These are phyloP conservation scores for Adansonia madagascariensis DNA, from an alignment of 441 rosid species.

Conservation along the genomic window DNA sequence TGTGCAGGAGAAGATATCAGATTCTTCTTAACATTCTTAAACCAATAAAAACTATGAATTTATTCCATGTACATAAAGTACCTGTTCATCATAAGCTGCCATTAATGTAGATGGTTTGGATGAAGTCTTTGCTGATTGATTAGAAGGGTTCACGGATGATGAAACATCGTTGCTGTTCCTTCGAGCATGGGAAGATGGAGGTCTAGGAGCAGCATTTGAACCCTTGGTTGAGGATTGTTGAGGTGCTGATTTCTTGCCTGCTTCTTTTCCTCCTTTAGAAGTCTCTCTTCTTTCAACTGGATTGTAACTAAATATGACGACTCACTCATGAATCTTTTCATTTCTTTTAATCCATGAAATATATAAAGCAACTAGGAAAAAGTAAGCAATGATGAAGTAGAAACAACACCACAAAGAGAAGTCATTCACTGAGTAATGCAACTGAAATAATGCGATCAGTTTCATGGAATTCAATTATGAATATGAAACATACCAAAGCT, in stretches of 20 bases:
- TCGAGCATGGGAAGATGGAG: slow-evolving; percentile 58
- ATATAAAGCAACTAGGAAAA: neutral
- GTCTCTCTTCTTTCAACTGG: slow-evolving; percentile 90
- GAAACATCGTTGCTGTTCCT: slow-evolving; percentile 43
- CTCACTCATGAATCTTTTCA: neutral
- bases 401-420: neutral
- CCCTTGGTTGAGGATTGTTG: slow-evolving; percentile 64
- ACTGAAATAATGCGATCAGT: neutral
- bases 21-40: slow-evolving; percentile 16
- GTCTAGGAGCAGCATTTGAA: slow-evolving; percentile 56
- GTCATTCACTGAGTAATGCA: neutral
- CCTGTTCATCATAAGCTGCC: slow-evolving; percentile 84
- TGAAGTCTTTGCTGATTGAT: slow-evolving; percentile 48
- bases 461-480: neutral
- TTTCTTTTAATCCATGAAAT: neutral
- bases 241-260: slow-evolving; percentile 63
- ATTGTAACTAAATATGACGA: slow-evolving; percentile 56
- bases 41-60: neutral
- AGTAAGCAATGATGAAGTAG: neutral
- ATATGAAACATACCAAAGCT: neutral
- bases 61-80: slow-evolving; percentile 23
- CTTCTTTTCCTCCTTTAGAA: slow-evolving; percentile 87
- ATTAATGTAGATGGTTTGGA: slow-evolving; percentile 53
- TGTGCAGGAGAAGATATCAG: slow-evolving; percentile 22
- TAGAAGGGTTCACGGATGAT: slow-evolving; percentile 47